phyloP scores from a whole-genome alignment of 176 grass and related monocot genomes.

The Triticum urartu region DNA sequence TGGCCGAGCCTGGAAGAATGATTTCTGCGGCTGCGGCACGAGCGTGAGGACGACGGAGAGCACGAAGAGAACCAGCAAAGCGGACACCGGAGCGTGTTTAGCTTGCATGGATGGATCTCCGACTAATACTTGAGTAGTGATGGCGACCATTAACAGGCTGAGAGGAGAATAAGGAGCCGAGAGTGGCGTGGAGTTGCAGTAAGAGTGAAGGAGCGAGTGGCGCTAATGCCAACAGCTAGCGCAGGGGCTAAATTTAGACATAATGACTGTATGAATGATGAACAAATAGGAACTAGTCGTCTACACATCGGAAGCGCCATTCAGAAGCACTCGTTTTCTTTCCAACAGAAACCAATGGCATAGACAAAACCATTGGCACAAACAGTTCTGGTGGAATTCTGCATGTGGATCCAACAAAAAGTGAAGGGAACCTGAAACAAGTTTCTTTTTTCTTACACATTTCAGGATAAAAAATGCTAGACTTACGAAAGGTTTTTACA shows the following conservation, averaged over 20 bases:
- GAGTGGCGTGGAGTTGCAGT: background rate
- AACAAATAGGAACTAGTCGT: background rate
- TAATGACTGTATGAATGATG: background rate
- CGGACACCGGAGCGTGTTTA: constrained; percentile 8
- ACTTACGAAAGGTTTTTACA: too few species aligned
- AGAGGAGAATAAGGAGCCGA: background rate
- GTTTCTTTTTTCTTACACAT: too few species aligned
- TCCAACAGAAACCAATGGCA: too few species aligned
- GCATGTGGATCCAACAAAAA: too few species aligned
- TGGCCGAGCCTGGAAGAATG: background rate
- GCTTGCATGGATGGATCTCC: constrained; percentile 29
- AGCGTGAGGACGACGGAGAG: constrained; percentile 3
- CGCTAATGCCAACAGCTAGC: background rate
- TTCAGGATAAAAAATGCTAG: too few species aligned
- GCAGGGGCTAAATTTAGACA: background rate
- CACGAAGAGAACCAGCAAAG: constrained; percentile 16
- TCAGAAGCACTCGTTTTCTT: background rate
- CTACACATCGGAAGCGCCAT: background rate
- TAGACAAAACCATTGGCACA: too few species aligned
- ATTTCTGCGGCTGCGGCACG: background rate
- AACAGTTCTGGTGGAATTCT: too few species aligned
- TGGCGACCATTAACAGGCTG: background rate
- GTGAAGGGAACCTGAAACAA: too few species aligned
- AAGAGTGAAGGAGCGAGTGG: background rate
- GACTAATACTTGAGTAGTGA: background rate